Evolutionary conservation across 768 basidiomycete genomes (phyloP), one percentile per base, ranked within the genome.

Genomic region (Collybia nuda): DNA sequence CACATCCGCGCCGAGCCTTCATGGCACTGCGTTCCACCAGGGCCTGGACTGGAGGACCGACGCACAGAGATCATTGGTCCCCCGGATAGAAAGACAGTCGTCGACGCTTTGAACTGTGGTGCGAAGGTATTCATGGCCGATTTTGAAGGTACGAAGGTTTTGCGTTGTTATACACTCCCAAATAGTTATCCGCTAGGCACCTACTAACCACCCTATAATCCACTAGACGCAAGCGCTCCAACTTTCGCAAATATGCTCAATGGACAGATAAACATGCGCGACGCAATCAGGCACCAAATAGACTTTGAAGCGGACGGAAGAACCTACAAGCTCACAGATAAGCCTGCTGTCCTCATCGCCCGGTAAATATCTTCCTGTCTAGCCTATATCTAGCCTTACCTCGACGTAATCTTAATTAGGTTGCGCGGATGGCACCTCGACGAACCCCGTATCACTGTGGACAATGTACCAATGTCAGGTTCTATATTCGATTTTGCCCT

Each of bases 111-210:
- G 56, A 96, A 97, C 72, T 91, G 91, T 54, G 93, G 94, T 1
- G 84, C 93, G 22, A 94, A 95, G 79, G 93, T 93, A 0, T 99
- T 97, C 76, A 99, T 99, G 97, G 95, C 97, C 26, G 97, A 99
- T 67, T 95, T 98, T 53, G 97, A 99, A 70, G 95, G 94, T 91
- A 52, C 42, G 79, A 64, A 22, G 38, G 36, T 5, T 47, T n/a
- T 23, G 32, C 14, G n/a, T 45, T 12, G 46, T 22, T 24, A 4
- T 11, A 32, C 14, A 11, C 14, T 9, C 32, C n/a, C 9, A 11
- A 32, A 32, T 11, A 32, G 12, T 11, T 3, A 14, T 11, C 2
- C 7, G 32, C 9, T 5, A 32, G 12, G 17, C 32, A 32, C 12
- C 12, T n/a, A 35, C 9, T 11, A 17, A 9, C 32, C 3, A 3